Percentiles rank a stretch among this genome's conserved stretches.
Conservation (phyloP, 371 early-diverging fungal genomes). For the Mortierella sp. region DNA sequence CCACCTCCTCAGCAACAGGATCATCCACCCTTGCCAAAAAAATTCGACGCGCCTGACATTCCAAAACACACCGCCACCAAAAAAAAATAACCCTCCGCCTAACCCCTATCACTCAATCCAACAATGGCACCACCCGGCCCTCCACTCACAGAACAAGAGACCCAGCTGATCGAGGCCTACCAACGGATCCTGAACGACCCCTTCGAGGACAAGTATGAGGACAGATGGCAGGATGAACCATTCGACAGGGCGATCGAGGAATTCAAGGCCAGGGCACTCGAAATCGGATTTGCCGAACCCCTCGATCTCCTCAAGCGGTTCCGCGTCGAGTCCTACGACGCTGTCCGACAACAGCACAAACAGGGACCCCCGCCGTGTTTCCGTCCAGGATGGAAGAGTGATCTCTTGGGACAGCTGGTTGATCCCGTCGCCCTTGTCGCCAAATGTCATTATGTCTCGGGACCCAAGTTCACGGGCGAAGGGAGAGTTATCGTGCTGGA, state of each 20-base stretch:
- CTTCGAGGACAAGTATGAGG: conserved; percentile 58
- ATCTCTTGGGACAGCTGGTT: conserved; percentile 27
- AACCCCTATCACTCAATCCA: neutral
- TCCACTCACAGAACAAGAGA: conserved; percentile 37
- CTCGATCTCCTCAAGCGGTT: conserved; percentile 39
- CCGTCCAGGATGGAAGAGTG: conserved; percentile 49
- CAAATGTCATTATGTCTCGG: conserved; percentile 33
- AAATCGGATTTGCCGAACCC: conserved; percentile 48
- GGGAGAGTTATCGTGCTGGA: conserved; percentile 40
- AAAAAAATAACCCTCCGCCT: neutral
- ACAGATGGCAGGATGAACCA: conserved; percentile 48
- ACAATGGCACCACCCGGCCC: conserved; percentile 13
- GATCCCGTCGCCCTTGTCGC: conserved; percentile 15
- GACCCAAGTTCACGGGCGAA: conserved; percentile 24
- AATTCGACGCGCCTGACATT: neutral
- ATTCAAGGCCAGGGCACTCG: conserved; percentile 41
- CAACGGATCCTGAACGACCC: conserved; percentile 43
- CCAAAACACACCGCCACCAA: neutral
- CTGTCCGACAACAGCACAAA: conserved; percentile 39
- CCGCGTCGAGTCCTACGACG: conserved; percentile 45
- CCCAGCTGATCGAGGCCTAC: conserved; percentile 41
- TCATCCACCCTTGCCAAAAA: neutral
- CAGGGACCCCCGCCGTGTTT: conserved; percentile 48
- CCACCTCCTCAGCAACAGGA: neutral
- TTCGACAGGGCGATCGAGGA: conserved; percentile 47